A percentile compares a stretch with the other conserved stretches of the same genome.
Evolutionary conservation across 139 green algal genomes (phyloP).

Genomic region (Tetraselmis striata): DNA sequence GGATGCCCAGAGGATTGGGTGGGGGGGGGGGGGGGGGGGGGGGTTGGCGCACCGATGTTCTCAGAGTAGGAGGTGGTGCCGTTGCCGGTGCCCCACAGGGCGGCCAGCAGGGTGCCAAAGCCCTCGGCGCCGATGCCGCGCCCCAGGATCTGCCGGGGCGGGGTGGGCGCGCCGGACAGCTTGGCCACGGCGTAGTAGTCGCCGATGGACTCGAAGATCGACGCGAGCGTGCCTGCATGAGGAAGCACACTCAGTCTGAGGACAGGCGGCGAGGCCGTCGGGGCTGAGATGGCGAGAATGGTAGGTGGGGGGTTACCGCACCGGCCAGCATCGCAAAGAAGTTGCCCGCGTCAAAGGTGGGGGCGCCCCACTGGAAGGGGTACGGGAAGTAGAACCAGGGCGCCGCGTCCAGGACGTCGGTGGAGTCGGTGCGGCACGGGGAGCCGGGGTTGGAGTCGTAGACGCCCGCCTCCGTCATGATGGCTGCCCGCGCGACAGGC

Average conservation of each 20-base stretch:
- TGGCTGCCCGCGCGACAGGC: slow-evolving; percentile 16
- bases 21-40: no score
- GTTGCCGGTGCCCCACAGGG: slow-evolving; percentile 44
- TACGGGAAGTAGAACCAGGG: slow-evolving; percentile 55
- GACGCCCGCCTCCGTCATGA: slow-evolving; percentile 37
- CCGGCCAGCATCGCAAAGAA: slow-evolving; percentile 11
- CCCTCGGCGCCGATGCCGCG: slow-evolving; percentile 42
- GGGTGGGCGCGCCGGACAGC: slow-evolving; percentile 40
- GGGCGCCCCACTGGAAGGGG: slow-evolving; percentile 47
- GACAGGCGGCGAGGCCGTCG: neutral
- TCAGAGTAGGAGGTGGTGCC: slow-evolving; percentile 59
- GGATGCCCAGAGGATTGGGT: no score
- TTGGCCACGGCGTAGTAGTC: slow-evolving; percentile 15
- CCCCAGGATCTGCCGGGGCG: slow-evolving; percentile 43
- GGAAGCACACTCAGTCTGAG: slow-evolving; percentile 28
- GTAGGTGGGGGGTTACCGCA: neutral
- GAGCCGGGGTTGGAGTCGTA: slow-evolving; percentile 34
- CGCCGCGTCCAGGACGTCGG: slow-evolving; percentile 27
- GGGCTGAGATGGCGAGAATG: neutral
- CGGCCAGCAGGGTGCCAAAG: slow-evolving; percentile 35
- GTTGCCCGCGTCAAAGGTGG: slow-evolving; percentile 35
- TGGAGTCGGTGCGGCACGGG: slow-evolving; percentile 26
- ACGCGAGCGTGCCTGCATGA: slow-evolving; percentile 46
- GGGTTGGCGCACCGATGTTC: slow-evolving; percentile 28
- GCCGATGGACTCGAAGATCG: slow-evolving; percentile 53